phyloP scores from a whole-genome alignment of 257 asterid species.

The Ehretia macrophylla region DNA sequence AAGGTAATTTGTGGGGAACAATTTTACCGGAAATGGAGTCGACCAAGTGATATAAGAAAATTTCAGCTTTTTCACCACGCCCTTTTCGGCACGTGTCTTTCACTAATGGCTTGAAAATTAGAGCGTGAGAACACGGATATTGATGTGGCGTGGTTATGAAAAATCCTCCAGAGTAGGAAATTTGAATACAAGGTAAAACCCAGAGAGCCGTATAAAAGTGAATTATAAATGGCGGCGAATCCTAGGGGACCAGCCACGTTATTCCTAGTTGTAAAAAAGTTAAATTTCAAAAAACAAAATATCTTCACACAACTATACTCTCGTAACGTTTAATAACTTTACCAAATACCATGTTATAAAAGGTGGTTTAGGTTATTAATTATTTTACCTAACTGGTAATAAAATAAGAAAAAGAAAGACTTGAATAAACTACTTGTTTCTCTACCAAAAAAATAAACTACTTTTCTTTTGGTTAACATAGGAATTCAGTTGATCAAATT shows the following conservation, averaged over 20 bases:
- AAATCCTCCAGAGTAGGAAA: constrained; percentile 33
- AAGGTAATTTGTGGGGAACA: constrained; percentile 13
- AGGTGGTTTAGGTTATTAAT: too few species aligned
- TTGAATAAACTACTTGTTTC: too few species aligned
- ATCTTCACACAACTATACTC: too few species aligned
- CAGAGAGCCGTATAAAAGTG: constrained; percentile 43
- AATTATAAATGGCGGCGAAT: constrained; percentile 52
- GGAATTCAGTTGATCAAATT: too few species aligned
- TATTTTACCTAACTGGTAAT: too few species aligned
- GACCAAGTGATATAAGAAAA: not conserved
- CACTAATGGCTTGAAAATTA: not conserved
- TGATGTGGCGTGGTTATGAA: constrained; percentile 12
- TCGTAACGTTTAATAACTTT: too few species aligned
- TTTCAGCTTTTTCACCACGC: not conserved
- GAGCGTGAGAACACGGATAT: constrained; percentile 11
- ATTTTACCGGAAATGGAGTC: constrained; percentile 15
- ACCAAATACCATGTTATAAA: too few species aligned
- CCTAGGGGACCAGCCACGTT: constrained; percentile 75
- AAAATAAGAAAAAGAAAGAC: too few species aligned
- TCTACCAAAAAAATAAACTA: too few species aligned
- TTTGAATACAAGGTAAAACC: constrained; percentile 31
- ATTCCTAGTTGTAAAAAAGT: constrained; percentile 52
- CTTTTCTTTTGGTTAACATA: too few species aligned
- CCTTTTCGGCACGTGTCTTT: not conserved
- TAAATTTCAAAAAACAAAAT: not conserved